Evolutionary conservation across 2,329 filamentous ascomycete genomes (phyloP).

Genomic region (Rhexocercosporidium sp.): DNA sequence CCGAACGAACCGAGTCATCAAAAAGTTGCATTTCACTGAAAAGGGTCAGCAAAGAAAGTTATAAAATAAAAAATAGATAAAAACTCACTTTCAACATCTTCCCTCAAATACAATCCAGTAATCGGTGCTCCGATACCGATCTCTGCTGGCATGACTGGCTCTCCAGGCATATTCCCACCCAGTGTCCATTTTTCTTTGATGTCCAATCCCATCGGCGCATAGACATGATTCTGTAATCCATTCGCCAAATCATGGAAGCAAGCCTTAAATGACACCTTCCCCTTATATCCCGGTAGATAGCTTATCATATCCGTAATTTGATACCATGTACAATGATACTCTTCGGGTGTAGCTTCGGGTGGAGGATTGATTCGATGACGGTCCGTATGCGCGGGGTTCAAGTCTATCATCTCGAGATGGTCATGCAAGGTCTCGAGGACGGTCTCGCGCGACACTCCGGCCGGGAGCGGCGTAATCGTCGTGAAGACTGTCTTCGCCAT

Average conservation of each 20-base stretch:
- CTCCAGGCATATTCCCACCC: constrained; percentile 71
- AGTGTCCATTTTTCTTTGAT: constrained; percentile 80
- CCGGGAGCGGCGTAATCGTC: constrained; percentile 76
- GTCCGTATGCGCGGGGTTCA: constrained; percentile 81
- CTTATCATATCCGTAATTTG: constrained; percentile 76
- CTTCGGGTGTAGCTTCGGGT: constrained; percentile 69
- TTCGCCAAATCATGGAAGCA: constrained; percentile 76
- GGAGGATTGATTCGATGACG: constrained; percentile 71
- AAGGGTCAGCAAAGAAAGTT: not conserved
- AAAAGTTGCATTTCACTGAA: constrained; percentile 72
- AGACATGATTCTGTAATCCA: constrained; percentile 81
- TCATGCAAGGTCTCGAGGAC: constrained; percentile 78
- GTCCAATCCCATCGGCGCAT: constrained; percentile 80
- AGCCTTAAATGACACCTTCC: constrained; percentile 77
- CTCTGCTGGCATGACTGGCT: constrained; percentile 68
- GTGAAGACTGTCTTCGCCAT: constrained; percentile 79
- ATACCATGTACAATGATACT: constrained; percentile 77
- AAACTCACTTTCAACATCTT: constrained; percentile 72
- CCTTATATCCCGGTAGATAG: constrained; percentile 69
- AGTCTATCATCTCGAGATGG: constrained; percentile 78
- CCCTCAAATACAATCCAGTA: constrained; percentile 76
- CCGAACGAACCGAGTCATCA: constrained; percentile 78
- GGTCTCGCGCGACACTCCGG: constrained; percentile 68
- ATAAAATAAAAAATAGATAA: not conserved
- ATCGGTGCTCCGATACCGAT: constrained; percentile 68